Evolutionary conservation across 129 eudicot genomes (phyloP).

Genomic region (Glebionis coronaria): DNA sequence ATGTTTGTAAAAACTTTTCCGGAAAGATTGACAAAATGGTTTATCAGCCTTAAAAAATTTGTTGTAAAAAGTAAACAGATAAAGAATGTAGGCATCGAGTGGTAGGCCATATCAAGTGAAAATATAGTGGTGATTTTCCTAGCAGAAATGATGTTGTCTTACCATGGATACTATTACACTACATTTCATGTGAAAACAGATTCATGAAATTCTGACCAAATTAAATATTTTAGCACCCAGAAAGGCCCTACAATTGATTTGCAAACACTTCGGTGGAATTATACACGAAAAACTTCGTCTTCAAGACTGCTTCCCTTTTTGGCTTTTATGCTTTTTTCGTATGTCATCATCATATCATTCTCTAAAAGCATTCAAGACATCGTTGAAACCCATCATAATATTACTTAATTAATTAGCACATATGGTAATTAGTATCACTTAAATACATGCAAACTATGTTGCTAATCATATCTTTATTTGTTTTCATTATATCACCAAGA

Average conservation of each 20-base stretch:
- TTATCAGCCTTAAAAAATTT: too few species aligned
- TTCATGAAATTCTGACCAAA: conserved; percentile 28
- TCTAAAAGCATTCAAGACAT: too few species aligned
- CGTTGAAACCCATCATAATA: too few species aligned
- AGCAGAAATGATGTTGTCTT: conserved; percentile 33
- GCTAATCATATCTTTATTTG: too few species aligned
- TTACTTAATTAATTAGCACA: too few species aligned
- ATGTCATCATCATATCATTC: too few species aligned
- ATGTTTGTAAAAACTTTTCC: too few species aligned
- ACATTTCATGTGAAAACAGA: conserved; percentile 27
- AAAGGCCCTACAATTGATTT: conserved; percentile 27
- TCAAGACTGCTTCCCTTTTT: conserved; percentile 29
- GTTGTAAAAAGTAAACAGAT: too few species aligned
- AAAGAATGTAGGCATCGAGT: conserved; percentile 16
- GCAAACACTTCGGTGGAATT: conserved; percentile 27
- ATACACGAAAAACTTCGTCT: conserved; percentile 25
- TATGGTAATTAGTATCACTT: too few species aligned
- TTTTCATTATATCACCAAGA: too few species aligned
- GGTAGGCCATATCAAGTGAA: conserved; percentile 31
- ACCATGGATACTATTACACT: conserved; percentile 25
- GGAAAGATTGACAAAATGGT: too few species aligned
- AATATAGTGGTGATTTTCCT: conserved; percentile 32
- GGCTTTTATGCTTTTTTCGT: conserved; percentile 17
- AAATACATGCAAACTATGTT: too few species aligned
- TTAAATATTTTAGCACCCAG: conserved; percentile 24